phyloP scores from a whole-genome alignment of 768 basidiomycete species.

The Lactarius trivialis region DNA sequence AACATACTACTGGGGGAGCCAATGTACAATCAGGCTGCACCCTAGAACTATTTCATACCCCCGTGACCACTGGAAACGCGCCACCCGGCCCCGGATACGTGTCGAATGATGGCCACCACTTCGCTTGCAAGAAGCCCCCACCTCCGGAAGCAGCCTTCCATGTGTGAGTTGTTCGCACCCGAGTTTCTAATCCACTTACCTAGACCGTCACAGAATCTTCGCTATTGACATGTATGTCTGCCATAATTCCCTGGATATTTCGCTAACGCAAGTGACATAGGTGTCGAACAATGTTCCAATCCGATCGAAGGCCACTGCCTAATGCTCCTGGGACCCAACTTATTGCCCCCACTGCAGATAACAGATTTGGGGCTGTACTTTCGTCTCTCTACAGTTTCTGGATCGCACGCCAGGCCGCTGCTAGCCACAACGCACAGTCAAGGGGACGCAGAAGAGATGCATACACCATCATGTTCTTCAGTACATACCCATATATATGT shows the following conservation, averaged over 20 bases:
- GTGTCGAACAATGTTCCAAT: slow-evolving; percentile 42
- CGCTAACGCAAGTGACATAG: slow-evolving; percentile 28
- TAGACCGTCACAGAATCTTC: slow-evolving; percentile 36
- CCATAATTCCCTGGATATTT: neutral
- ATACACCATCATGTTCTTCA: slow-evolving; percentile 48
- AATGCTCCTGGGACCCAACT: slow-evolving; percentile 35
- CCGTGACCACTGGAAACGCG: slow-evolving; percentile 27
- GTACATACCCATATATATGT: slow-evolving; percentile 24
- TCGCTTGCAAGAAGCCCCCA: slow-evolving; percentile 46
- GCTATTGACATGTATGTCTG: slow-evolving; percentile 40
- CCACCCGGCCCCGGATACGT: slow-evolving; percentile 39
- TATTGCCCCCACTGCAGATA: slow-evolving; percentile 35
- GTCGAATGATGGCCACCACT: slow-evolving; percentile 51
- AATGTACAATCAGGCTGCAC: slow-evolving; percentile 44
- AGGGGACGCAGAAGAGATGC: slow-evolving; percentile 39
- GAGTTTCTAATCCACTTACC: neutral
- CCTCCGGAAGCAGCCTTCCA: slow-evolving; percentile 49
- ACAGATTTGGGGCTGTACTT: slow-evolving; percentile 52
- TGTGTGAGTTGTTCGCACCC: slow-evolving; percentile 37
- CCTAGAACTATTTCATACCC: slow-evolving; percentile 46
- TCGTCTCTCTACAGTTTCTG: slow-evolving; percentile 51
- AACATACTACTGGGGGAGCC: slow-evolving; percentile 40
- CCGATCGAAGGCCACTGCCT: slow-evolving; percentile 39
- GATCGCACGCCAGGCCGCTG: slow-evolving; percentile 41
- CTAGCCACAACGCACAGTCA: slow-evolving; percentile 24